Base-by-base conservation (phyloP, 148 eudicot species). In the Vaccinium vitisidaea region DNA sequence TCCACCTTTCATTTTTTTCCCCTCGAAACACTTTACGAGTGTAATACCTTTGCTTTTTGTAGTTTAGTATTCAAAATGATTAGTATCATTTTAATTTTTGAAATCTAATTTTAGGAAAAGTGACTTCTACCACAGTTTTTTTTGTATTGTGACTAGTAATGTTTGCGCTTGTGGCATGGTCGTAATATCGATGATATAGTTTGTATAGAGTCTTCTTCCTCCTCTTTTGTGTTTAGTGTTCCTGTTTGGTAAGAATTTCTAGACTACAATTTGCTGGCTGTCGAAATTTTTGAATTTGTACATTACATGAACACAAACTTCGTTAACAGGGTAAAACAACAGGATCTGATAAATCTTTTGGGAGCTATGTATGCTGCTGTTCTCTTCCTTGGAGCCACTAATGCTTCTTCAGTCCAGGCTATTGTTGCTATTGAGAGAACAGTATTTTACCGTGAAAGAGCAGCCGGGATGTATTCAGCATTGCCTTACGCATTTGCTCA, bases 401-500 rank as follows among this genome's bases (percentile, higher is more conserved):
- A 88, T 59, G 84, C 88, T 65, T 83, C 90, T 8, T 87, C 89
- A 0, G 90, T 91, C 14, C 93, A 86, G 80, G 61, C 90, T 27
- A 87, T 91, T 14, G 90, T 91, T 14, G 85, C 83, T 39, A 79
- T 91, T 0, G 93, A 91, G 78, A 88, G 93, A 85, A 88, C 91
- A 27, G 91, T 89, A 8, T 91, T 91, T 58, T 91, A 91, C 74
- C 87, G 93, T 12, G 93, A 91, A 83, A 91, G 84, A 89, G 91
- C 90, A 61, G 93, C 93, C 0, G 91, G 93, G 61, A 91, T 89
- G 93, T 91, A 86, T 56, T 91, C 91, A 84, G 87, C 88, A 74
- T 61, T 90, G 88, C 91, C 92, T 67, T 89, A 91, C 27, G 90
- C 93, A 58, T 91, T 91, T 81, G 89, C 91, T 19, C 92, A 90